Evolutionary conservation across 768 basidiomycete species (phyloP).

Genomic region (Leccinum boreale): DNA sequence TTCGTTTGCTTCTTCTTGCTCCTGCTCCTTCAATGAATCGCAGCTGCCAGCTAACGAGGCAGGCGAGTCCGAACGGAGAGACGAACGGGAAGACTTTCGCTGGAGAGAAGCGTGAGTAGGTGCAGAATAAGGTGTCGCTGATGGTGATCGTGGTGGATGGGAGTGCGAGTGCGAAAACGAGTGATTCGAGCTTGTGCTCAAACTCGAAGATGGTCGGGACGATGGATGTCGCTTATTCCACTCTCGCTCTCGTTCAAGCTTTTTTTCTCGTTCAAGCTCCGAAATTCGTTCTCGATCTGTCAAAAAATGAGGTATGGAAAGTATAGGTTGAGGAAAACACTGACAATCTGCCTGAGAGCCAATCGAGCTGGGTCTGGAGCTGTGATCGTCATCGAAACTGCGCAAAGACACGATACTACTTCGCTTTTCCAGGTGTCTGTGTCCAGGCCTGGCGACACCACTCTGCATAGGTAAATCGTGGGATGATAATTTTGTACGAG

Average conservation of each 20-base stretch:
- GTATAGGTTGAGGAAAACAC: conserved; percentile 18
- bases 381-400: conserved; percentile 39
- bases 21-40: conserved; percentile 32
- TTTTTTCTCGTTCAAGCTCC: conserved; percentile 43
- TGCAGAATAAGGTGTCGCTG: conserved; percentile 35
- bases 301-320: background rate
- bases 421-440: conserved; percentile 22
- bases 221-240: conserved; percentile 50
- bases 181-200: conserved; percentile 35
- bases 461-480: conserved; percentile 13
- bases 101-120: conserved; percentile 31
- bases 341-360: conserved; percentile 53
- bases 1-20: conserved; percentile 32
- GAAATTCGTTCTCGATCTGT: conserved; percentile 45
- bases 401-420: conserved; percentile 41
- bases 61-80: conserved; percentile 42
- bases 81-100: conserved; percentile 33
- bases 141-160: conserved; percentile 39
- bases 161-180: conserved; percentile 35
- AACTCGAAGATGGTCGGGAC: conserved; percentile 43
- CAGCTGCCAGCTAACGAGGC: conserved; percentile 36
- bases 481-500: conserved; percentile 20
- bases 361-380: conserved; percentile 43
- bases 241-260: conserved; percentile 48
- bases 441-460: conserved; percentile 4